Conservation (phyloP, 148 eudicot genomes). For the Polygonum aviculare region DNA sequence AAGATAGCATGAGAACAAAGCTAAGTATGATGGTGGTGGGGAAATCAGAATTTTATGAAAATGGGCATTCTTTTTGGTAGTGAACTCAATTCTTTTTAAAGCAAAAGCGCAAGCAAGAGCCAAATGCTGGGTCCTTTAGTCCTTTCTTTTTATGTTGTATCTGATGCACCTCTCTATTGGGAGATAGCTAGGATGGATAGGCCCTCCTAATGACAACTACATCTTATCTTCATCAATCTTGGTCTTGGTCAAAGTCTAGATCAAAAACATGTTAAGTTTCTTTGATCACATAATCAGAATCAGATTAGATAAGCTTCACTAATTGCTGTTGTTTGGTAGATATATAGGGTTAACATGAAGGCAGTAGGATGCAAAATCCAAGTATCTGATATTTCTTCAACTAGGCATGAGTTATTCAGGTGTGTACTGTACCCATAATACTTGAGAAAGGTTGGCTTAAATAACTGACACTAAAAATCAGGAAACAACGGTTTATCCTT, state of each 20-base stretch:
- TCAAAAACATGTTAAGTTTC: not conserved
- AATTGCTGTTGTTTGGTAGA: not conserved
- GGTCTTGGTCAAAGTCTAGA: not conserved
- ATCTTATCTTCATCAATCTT: not conserved
- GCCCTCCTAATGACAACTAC: not conserved
- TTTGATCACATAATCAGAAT: not conserved
- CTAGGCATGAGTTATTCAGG: not conserved
- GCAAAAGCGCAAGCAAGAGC: not conserved
- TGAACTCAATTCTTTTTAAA: not conserved
- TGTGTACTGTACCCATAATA: not conserved
- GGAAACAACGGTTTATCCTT: too few relatives aligned
- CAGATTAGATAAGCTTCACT: not conserved
- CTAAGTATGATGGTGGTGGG: conserved; percentile 7
- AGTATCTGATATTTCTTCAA: too few relatives aligned
- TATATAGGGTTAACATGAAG: not conserved
- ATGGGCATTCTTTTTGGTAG: not conserved
- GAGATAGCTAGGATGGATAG: not conserved
- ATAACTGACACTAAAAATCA: too few relatives aligned
- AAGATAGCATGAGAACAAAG: conserved; percentile 9
- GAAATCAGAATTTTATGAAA: not conserved
- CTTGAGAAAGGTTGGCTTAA: too few relatives aligned
- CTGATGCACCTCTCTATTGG: conserved; percentile 6
- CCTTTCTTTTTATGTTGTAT: not conserved
- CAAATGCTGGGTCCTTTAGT: not conserved
- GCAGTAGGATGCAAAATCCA: not conserved